Evolutionary conservation across 78 protist genomes (phyloP), one percentile per base, ranked within the genome.

Genomic region (Planoprotostelium fungivorum): DNA sequence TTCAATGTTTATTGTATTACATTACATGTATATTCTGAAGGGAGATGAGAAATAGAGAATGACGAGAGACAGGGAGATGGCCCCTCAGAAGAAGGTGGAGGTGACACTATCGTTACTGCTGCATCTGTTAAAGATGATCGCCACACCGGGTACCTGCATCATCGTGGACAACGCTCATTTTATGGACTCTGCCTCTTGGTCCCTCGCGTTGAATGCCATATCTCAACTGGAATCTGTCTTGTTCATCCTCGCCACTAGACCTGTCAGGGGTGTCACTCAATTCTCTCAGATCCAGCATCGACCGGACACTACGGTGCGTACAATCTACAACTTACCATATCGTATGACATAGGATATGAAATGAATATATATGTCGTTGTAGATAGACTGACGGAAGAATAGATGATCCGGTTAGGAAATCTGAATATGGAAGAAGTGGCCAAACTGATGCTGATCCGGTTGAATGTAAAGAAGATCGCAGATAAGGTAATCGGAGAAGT

Each of bases 121-220:
- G 16, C 73, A 51, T 25, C 73, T 51, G 31, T 51, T 51, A 51
- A 51, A 51, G 73, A 51, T 51, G 73, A 51, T 51, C 0, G 73
- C 89, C 35, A 88, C 93, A 38, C 34, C 90, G 28, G 88, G 83
- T 16, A 38, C 91, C n/a, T 83, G 89, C 28, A 90, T 93, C 28
- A 88, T 90, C 0, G 87, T 93, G 35, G 95, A 93, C 86, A 91
- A 93, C 73, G 95, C 95, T 0, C 95, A 93, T 25, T 87, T 39
- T 84, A 93, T 93, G 95, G 93, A 93, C 84, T 90, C 83, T 73
- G 89, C 93, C 83, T 86, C 90, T 88, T 90, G 93, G 93, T 86
- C 93, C 1, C 87, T 93, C 1, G 36, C 93, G 0, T 38, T 88
- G 36, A 90, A 84, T 35, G 87, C 86, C 29, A 88, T 83, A 9